Conservation (phyloP, 1,139 yeast genomes). For the Nakaseomyces kungkrabaensis region DNA sequence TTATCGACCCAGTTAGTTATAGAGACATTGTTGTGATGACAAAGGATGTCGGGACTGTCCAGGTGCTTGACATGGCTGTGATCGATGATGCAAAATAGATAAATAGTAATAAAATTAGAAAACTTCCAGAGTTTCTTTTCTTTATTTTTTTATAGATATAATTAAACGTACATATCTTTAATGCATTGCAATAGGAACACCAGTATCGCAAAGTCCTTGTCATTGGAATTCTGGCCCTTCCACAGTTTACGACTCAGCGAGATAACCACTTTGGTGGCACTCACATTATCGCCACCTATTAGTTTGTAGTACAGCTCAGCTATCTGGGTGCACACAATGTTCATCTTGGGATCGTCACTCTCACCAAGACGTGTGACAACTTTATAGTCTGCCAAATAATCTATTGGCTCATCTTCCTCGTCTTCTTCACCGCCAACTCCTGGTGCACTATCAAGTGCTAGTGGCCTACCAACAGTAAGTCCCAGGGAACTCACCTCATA, state of each 20-base stretch:
- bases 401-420: slow-evolving; percentile 13
- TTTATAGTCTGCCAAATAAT: slow-evolving; percentile 22
- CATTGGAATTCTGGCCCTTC: slow-evolving; percentile 7
- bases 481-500: slow-evolving; percentile 29
- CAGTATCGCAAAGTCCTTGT: slow-evolving; percentile 22
- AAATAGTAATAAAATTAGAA: background rate
- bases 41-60: slow-evolving; percentile 54
- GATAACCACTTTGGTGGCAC: slow-evolving; percentile 27
- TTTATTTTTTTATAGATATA: too few species aligned
- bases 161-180: slow-evolving; percentile 21
- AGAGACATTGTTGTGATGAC: slow-evolving; percentile 52
- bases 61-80: slow-evolving; percentile 87
- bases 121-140: background rate
- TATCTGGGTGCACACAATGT: slow-evolving; percentile 24
- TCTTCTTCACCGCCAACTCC: slow-evolving; percentile 6
- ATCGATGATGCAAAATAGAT: slow-evolving; percentile 40
- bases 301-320: slow-evolving; percentile 22
- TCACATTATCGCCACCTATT: slow-evolving; percentile 13
- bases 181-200: slow-evolving; percentile 23
- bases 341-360: slow-evolving; percentile 24
- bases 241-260: slow-evolving; percentile 36
- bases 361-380: slow-evolving; percentile 25
- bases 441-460: slow-evolving; percentile 9
- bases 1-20: slow-evolving; percentile 84
- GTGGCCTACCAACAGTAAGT: slow-evolving; percentile 9